Evolutionary conservation across 345 rosid species (phyloP), one percentile per base, ranked within the genome.

Genomic region (Mercurialis annua): DNA sequence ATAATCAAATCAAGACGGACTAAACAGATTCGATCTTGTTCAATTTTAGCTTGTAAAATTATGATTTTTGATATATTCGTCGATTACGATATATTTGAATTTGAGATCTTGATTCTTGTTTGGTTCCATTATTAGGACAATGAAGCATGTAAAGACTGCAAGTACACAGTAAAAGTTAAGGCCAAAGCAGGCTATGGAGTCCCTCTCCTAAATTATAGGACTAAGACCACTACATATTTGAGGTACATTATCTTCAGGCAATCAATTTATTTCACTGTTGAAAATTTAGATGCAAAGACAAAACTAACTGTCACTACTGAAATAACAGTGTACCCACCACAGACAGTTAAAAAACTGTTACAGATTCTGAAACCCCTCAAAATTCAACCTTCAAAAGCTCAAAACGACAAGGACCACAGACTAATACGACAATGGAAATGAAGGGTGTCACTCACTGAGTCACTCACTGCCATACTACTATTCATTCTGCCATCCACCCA

Each of bases 241-340:
- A 18, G 50, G 57, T 11, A 67, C 27, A 26, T n/a, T n/a, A n/a
- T 23, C 60, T 34, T 26, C 51, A 24, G 26, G 61, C 69, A 27
- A 68, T 58, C 64, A 58, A 68, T 50, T 48, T 6, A 69, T 62
- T 14, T 30, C 33, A 63, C 80, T 61, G 53, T 66, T 36, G 12
- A 63, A 62, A 73, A 33, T 47, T 38, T 14, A 57, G 62, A 46
- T 61, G 46, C 51, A 61, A 17, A 42, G 51, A 43, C 34, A 55
- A 59, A 59, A 44, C 69, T n/a, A 40, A 71, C 57, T 47, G 64
- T 47, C 59, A 55, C 48, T 64, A 34, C 23, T 43, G 51, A 42
- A 29, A 23, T n/a, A 16, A 15, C 30, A 21, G 0, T 2, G 29
- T 20, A 26, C 52, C 30, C 30, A 30, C 8, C 20, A 64, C 33